These are phyloP conservation scores for Trichomonascaceae sp. DNA, from an alignment of 1,139 yeast species.

Conservation along the genomic window DNA sequence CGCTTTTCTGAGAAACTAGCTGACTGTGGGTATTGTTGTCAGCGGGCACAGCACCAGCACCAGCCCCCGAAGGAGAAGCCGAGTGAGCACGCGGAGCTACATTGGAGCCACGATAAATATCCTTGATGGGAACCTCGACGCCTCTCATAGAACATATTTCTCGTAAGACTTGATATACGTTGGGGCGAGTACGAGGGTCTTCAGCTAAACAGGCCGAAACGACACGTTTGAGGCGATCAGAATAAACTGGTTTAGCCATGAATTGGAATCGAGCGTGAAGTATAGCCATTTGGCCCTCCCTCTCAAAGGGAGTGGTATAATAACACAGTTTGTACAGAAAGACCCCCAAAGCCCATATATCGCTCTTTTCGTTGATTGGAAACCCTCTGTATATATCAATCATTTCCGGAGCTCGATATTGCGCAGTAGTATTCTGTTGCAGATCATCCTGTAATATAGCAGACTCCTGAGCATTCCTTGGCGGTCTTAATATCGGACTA, in stretches of 20 bases:
- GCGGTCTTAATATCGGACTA: slow-evolving; percentile 59
- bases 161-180: slow-evolving; percentile 71
- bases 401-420: slow-evolving; percentile 96
- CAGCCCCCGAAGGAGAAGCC: slow-evolving; percentile 5
- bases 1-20: slow-evolving; percentile 10
- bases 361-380: slow-evolving; percentile 91
- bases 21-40: background rate
- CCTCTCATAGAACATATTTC: slow-evolving; percentile 59
- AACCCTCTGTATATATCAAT: slow-evolving; percentile 75
- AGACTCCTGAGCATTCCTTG: slow-evolving; percentile 59
- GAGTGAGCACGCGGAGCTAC: slow-evolving; percentile 2
- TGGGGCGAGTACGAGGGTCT: slow-evolving; percentile 78
- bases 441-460: slow-evolving; percentile 73
- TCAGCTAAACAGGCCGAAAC: slow-evolving; percentile 75
- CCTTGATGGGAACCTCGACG: slow-evolving; percentile 46
- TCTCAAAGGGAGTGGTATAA: slow-evolving; percentile 91
- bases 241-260: slow-evolving; percentile 42
- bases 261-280: slow-evolving; percentile 55
- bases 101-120: slow-evolving; percentile 20
- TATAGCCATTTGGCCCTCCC: slow-evolving; percentile 61
- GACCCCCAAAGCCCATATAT: slow-evolving; percentile 94
- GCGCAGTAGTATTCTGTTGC: slow-evolving; percentile 93
- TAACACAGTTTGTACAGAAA: slow-evolving; percentile 86
- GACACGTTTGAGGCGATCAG: slow-evolving; percentile 38
- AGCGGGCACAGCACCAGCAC: slow-evolving; percentile 1